Conservation (phyloP, 2,329 filamentous ascomycete genomes). For the Epichloe baconii region DNA sequence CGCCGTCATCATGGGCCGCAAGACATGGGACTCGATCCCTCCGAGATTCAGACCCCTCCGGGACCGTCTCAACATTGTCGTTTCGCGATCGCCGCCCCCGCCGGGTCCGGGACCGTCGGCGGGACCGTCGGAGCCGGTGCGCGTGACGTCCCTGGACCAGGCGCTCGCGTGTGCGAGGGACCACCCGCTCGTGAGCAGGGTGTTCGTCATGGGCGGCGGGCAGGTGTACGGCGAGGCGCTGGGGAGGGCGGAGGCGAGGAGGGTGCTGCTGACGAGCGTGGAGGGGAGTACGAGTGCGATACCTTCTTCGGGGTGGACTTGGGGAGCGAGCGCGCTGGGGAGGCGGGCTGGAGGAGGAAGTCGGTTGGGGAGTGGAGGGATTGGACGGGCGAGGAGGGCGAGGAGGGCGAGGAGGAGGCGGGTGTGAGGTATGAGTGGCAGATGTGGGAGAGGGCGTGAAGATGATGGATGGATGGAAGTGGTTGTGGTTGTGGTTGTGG, state of each 20-base stretch:
- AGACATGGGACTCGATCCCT: conserved; percentile 86
- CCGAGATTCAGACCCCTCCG: conserved; percentile 63
- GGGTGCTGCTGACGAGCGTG: conserved; percentile 60
- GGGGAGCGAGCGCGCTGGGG: conserved; percentile 29
- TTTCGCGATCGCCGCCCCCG: conserved; percentile 42
- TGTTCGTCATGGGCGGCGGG: conserved; percentile 83
- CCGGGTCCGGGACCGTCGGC: conserved; percentile 2
- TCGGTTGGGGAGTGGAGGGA: conserved; percentile 18
- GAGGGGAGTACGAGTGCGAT: conserved; percentile 61
- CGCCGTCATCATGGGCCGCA: conserved; percentile 92
- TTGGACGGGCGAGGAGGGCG: conserved; percentile 47
- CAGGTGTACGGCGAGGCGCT: conserved; percentile 72
- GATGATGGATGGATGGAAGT: background rate
- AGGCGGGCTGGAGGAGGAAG: conserved; percentile 56
- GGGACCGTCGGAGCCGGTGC: conserved; percentile 32
- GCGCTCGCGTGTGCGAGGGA: conserved; percentile 36
- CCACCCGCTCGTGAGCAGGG: conserved; percentile 34
- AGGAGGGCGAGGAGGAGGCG: conserved; percentile 38
- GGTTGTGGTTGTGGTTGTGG: too few species aligned
- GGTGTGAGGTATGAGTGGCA: conserved; percentile 57
- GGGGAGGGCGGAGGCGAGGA: conserved; percentile 37
- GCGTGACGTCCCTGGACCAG: conserved; percentile 43
- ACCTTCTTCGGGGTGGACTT: conserved; percentile 56
- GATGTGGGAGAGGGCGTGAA: conserved; percentile 50
- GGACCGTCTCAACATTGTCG: conserved; percentile 68